phyloP scores from a whole-genome alignment of 257 asterid species.

The Fraxinus americana region DNA sequence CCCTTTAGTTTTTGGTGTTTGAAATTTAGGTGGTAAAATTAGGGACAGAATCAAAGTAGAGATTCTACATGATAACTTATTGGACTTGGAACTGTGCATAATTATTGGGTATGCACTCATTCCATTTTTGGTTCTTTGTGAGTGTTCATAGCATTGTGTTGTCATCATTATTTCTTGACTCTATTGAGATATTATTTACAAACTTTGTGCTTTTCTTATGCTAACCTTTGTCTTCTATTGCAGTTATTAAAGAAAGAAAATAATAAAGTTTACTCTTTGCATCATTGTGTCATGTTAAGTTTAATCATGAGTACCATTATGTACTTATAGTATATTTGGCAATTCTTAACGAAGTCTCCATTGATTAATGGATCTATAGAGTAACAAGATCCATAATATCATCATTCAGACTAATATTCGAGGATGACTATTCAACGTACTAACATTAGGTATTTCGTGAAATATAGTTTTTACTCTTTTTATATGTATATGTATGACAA shows the following conservation, averaged over 20 bases:
- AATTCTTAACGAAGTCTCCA: no score
- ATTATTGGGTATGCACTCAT: slow-evolving; percentile 25
- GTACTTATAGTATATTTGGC: no score
- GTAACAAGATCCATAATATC: no score
- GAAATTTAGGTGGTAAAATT: slow-evolving; percentile 25
- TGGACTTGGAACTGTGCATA: slow-evolving; percentile 25
- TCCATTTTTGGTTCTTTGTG: slow-evolving; percentile 37
- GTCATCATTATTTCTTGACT: slow-evolving; percentile 25
- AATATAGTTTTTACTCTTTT: no score
- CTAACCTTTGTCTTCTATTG: not conserved
- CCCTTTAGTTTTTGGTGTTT: slow-evolving; percentile 15
- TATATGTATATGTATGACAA: no score
- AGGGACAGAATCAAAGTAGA: slow-evolving; percentile 32
- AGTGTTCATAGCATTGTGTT: slow-evolving; percentile 28
- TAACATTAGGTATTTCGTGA: no score
- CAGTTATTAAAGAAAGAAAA: no score
- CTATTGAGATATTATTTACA: not conserved
- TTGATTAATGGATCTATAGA: no score
- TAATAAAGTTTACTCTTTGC: no score
- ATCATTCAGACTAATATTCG: no score
- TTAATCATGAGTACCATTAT: not conserved
- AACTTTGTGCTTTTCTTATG: not conserved
- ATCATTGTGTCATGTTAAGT: not conserved
- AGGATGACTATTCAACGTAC: no score
- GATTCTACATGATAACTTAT: slow-evolving; percentile 34